phyloP scores from a whole-genome alignment of 1,284 basidiomycete species.

The Irpex sp. region DNA sequence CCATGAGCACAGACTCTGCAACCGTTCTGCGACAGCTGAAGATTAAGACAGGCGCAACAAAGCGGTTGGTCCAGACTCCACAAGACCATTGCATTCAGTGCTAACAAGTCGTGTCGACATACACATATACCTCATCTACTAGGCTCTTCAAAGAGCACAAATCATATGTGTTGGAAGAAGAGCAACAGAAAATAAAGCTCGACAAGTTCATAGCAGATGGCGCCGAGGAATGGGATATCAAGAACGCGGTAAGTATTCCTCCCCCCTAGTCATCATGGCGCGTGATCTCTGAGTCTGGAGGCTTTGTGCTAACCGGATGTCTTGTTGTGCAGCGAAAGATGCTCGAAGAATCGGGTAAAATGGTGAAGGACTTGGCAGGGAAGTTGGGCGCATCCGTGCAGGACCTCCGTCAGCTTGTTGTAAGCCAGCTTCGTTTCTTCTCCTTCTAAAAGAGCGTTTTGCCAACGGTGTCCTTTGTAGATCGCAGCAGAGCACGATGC shows the following conservation, averaged over 20 bases:
- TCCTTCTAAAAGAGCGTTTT: neutral
- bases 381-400: constrained; percentile 59
- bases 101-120: too few relatives aligned
- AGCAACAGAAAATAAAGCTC: constrained; percentile 53
- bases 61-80: constrained; percentile 46
- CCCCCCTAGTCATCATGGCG: neutral
- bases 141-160: constrained; percentile 75
- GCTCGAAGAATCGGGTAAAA: constrained; percentile 76
- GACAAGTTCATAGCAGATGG: constrained; percentile 61
- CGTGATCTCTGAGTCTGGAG: neutral
- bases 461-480: constrained; percentile 27
- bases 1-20: constrained; percentile 46
- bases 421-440: constrained; percentile 37
- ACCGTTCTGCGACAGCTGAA: constrained; percentile 65
- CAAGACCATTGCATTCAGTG: neutral
- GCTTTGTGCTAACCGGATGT: neutral
- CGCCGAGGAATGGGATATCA: constrained; percentile 77
- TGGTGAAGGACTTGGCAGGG: constrained; percentile 67
- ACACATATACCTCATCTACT: neutral
- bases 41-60: constrained; percentile 74
- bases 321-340: constrained; percentile 53
- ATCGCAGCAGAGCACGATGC: constrained; percentile 45
- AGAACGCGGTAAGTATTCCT: constrained; percentile 63
- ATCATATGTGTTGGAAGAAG: constrained; percentile 68
- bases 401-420: constrained; percentile 68